Evolutionary conservation across 148 eudicot species (phyloP).

Genomic region (Camellia sinensis): DNA sequence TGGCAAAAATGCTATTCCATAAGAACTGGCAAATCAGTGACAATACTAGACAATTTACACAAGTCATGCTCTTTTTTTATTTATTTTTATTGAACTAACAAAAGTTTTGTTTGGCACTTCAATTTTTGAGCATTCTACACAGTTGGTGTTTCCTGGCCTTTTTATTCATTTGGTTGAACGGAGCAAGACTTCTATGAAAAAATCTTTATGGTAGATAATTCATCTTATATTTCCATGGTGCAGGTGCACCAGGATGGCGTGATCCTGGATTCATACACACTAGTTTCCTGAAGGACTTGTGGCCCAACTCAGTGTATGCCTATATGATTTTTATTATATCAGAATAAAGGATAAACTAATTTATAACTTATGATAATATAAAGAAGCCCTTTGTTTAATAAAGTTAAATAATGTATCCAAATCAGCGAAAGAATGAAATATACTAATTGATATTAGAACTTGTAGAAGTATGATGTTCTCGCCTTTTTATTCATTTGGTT

Average conservation of each 20-base stretch:
- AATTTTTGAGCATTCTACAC: background rate
- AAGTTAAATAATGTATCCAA: background rate
- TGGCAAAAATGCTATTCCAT: background rate
- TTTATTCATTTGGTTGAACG: background rate
- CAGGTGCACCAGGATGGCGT: slow-evolving; percentile 97
- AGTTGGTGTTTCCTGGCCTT: background rate
- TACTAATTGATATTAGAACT: background rate
- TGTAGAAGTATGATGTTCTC: background rate
- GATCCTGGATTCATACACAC: slow-evolving; percentile 95
- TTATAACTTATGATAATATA: background rate
- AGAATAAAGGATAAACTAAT: no score
- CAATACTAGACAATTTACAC: background rate
- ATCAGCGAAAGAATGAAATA: background rate
- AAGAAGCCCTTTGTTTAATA: background rate
- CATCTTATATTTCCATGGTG: slow-evolving; percentile 8
- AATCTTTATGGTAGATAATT: background rate
- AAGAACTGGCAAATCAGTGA: background rate
- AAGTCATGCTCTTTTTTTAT: background rate
- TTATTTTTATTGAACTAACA: no score
- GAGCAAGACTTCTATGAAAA: background rate
- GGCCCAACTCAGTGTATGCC: slow-evolving; percentile 71
- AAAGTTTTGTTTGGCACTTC: background rate
- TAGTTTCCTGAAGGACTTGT: slow-evolving; percentile 79
- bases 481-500: background rate
- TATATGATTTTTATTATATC: no score